These are phyloP conservation scores for Emericellopsis terricola DNA, from an alignment of 495 filamentous ascomycete genomes.

Conservation along the genomic window DNA sequence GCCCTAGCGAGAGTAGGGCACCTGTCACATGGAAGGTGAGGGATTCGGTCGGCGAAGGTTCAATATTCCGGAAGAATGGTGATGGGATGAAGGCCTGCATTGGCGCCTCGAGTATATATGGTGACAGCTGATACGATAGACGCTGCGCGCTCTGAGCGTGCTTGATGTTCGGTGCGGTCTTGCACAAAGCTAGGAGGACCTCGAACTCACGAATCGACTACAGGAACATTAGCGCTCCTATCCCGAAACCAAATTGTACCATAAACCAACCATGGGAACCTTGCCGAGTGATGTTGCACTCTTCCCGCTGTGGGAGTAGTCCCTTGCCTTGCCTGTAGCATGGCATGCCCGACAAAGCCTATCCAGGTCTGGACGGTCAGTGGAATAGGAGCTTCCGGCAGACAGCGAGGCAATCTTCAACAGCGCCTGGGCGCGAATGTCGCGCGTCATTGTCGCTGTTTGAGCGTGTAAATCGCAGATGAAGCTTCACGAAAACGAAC, in stretches of 20 bases:
- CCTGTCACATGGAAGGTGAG: conserved; percentile 60
- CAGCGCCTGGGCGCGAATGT: conserved; percentile 45
- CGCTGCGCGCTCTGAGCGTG: conserved; percentile 50
- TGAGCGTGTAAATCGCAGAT: background rate
- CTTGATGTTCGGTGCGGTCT: conserved; percentile 56
- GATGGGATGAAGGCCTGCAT: conserved; percentile 59
- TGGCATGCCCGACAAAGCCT: conserved; percentile 40
- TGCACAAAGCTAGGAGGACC: conserved; percentile 73
- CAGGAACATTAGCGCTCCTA: background rate
- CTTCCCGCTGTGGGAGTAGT: conserved; percentile 15
- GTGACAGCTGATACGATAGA: conserved; percentile 53
- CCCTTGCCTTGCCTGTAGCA: conserved; percentile 12
- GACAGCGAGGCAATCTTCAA: conserved; percentile 52
- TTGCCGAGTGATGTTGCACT: conserved; percentile 16
- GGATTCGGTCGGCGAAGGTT: conserved; percentile 80
- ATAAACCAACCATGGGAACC: conserved; percentile 29
- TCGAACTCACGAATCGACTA: conserved; percentile 68
- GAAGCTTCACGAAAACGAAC: background rate
- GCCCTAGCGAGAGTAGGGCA: conserved; percentile 62
- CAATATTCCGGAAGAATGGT: conserved; percentile 62
- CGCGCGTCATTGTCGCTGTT: conserved; percentile 20
- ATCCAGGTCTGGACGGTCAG: conserved; percentile 41
- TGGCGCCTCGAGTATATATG: conserved; percentile 69
- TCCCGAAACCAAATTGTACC: no score
- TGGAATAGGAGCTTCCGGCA: conserved; percentile 23